Base-by-base conservation (phyloP, 495 filamentous ascomycete species). In the Tetracladium marchalianum region DNA sequence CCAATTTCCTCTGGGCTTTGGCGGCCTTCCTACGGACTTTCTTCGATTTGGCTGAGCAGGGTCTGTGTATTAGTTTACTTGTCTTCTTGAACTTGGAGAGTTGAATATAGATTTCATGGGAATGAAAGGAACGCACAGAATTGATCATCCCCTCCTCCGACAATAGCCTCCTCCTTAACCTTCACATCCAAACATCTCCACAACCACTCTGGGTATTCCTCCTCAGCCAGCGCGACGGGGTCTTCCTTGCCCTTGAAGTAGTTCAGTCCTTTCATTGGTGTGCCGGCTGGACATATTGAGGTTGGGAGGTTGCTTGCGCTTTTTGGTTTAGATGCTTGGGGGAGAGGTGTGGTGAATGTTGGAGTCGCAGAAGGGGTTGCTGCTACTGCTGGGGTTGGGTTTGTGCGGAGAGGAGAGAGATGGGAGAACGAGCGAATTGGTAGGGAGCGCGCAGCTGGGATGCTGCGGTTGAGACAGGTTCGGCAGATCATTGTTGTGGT, bases 191-290 rank as follows among this genome's bases (percentile, higher is more conserved):
- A 66, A 52, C 89, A 75, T 0, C 58, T 65, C 92, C 92, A 98
- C 43, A 98, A 66, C 92, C 92, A 98, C 11, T 70, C 74, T 12
- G 92, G 92, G 67, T 98, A 98, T 44, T 87, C 89, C 31, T 75
- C 66, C 61, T 98, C 92, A 43, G 82, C 75, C 55, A 79, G 67
- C 24, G 92, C 92, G 10, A 94, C 53, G 0, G 80, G 79, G 58
- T 87, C 80, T 34, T 73, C 73, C 50, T 60, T 64, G 44, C 66
- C 67, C 69, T 95, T 96, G 57, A 93, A 68, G 68, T 92, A 95
- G 62, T 88, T 93, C 50, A 98, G 71, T 6, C 89, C 87, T 27
- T 70, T 78, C 44, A 98, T 59, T 31, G 73, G 66, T 2, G 85
- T 88, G 15, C 92, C 92, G 2, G 80, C 78, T 0, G 72, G 63